Evolutionary conservation across 2,329 filamentous ascomycete genomes (phyloP).

Genomic region (Epichloe elymi): DNA sequence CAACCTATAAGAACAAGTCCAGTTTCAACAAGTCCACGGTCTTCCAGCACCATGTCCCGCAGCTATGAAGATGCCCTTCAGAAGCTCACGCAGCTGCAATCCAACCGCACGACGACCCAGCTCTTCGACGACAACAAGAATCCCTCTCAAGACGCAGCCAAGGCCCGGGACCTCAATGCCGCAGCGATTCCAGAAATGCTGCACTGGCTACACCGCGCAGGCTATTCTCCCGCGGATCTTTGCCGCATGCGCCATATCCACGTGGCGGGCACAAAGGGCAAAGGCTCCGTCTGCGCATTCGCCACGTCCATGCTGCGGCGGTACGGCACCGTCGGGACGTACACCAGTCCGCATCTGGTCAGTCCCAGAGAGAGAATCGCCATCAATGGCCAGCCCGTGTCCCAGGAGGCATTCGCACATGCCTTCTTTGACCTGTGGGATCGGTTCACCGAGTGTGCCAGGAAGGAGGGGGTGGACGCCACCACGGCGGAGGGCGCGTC

Average conservation of each 20-base stretch:
- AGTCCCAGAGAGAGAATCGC: conserved; percentile 73
- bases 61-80: conserved; percentile 54
- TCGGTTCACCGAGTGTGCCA: conserved; percentile 28
- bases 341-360: conserved; percentile 75
- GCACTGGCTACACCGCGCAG: conserved; percentile 61
- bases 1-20: background rate
- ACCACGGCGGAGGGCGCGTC: conserved; percentile 39
- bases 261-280: conserved; percentile 88
- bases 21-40: background rate
- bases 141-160: conserved; percentile 28
- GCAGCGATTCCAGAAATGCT: conserved; percentile 71
- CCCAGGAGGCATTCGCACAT: conserved; percentile 52
- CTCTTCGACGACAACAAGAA: conserved; percentile 28
- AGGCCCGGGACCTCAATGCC: conserved; percentile 45
- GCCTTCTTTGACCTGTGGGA: conserved; percentile 86
- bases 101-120: conserved; percentile 55
- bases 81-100: conserved; percentile 64
- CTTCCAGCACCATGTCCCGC: conserved; percentile 13
- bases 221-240: conserved; percentile 46
- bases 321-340: conserved; percentile 50
- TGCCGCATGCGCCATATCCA: conserved; percentile 48
- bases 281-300: conserved; percentile 79
- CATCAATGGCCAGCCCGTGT: conserved; percentile 60
- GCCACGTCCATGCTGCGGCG: conserved; percentile 61
- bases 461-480: conserved; percentile 16